Evolutionary conservation across 192 early-diverging fungal species (phyloP).

Genomic region (Backusella sp.): DNA sequence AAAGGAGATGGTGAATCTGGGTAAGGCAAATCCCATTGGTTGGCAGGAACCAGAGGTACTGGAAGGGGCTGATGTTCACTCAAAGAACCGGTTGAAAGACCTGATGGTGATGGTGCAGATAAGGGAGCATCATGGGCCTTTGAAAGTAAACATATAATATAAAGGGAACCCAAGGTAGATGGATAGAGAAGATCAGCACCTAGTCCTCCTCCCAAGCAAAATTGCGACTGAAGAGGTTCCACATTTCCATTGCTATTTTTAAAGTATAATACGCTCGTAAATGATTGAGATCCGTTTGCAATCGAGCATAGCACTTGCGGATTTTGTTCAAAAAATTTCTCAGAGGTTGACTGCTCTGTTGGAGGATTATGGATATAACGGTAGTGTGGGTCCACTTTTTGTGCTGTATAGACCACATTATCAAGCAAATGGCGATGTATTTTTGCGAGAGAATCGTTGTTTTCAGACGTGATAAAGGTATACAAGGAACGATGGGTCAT

Average conservation of each 20-base stretch:
- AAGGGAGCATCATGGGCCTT: background rate
- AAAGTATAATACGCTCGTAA: slow-evolving; percentile 41
- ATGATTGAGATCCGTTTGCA: slow-evolving; percentile 41
- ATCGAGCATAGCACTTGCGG: slow-evolving; percentile 16
- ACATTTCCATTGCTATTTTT: slow-evolving; percentile 40
- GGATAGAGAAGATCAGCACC: slow-evolving; percentile 47
- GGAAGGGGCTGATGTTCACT: background rate
- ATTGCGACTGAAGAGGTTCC: slow-evolving; percentile 38
- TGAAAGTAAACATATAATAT: slow-evolving; percentile 35
- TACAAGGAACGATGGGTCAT: slow-evolving; percentile 47
- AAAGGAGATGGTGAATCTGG: background rate
- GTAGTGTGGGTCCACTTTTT: slow-evolving; percentile 25
- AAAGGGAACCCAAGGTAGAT: slow-evolving; percentile 41
- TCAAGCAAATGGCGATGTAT: slow-evolving; percentile 38
- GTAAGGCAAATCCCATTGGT: background rate
- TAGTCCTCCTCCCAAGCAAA: slow-evolving; percentile 56
- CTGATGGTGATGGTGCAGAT: background rate
- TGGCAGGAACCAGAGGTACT: background rate
- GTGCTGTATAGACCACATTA: slow-evolving; percentile 30
- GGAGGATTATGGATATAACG: slow-evolving; percentile 5
- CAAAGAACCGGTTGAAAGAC: background rate
- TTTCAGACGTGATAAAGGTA: slow-evolving; percentile 34
- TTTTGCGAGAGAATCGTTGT: slow-evolving; percentile 32
- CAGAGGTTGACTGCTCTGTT: slow-evolving; percentile 22
- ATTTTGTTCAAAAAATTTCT: slow-evolving; percentile 33